These are phyloP conservation scores for Pseudogymnoascus destructans DNA, from an alignment of 2,329 filamentous ascomycete genomes.

Conservation along the genomic window DNA sequence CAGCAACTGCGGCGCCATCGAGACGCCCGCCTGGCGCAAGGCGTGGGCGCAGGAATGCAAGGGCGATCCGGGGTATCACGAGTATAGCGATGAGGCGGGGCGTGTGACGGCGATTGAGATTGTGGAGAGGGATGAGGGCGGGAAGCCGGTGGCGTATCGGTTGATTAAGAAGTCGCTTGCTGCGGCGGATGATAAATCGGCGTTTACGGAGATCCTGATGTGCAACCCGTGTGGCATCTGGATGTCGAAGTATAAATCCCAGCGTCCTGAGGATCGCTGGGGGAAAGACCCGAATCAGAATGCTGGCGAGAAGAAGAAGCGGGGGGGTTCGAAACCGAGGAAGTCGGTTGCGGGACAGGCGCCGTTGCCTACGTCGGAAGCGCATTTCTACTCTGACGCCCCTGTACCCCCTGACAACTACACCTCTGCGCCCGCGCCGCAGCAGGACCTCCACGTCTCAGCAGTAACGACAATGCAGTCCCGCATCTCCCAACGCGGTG, in stretches of 20 bases:
- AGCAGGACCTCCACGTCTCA: constrained; percentile 1
- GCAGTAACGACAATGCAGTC: background rate
- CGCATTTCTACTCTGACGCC: constrained; percentile 41
- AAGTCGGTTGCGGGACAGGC: constrained; percentile 12
- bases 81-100: constrained; percentile 60
- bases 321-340: constrained; percentile 26
- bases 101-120: constrained; percentile 62
- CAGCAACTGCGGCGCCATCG: constrained; percentile 84
- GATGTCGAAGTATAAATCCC: constrained; percentile 76
- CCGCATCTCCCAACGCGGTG: constrained; percentile 16
- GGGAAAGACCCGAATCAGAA: constrained; percentile 29
- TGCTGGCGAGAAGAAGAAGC: constrained; percentile 35
- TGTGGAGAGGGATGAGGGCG: constrained; percentile 47
- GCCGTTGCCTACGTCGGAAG: constrained; percentile 36
- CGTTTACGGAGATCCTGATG: constrained; percentile 60
- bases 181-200: constrained; percentile 46
- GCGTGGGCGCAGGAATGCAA: constrained; percentile 68
- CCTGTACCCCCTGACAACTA: constrained; percentile 33
- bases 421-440: constrained; percentile 7
- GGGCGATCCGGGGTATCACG: constrained; percentile 56
- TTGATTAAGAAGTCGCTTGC: constrained; percentile 64
- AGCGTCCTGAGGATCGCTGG: constrained; percentile 78
- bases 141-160: constrained; percentile 53
- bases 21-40: constrained; percentile 93
- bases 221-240: constrained; percentile 97